Evolutionary conservation across 1,139 yeast genomes (phyloP), one percentile per base, ranked within the genome.

Genomic region (Spathaspora sp.): DNA sequence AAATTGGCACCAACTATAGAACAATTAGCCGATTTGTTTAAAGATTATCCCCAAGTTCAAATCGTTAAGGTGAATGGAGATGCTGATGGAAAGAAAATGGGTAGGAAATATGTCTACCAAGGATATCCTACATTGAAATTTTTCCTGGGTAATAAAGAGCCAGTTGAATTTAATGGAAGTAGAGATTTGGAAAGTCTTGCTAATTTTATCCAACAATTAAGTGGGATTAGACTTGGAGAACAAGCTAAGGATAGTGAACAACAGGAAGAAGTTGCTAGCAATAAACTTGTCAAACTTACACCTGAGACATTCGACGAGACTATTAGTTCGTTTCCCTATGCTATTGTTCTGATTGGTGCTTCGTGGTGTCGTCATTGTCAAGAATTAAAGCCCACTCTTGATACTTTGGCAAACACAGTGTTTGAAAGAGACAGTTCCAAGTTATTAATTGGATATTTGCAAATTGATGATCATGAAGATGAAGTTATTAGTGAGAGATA

Each of bases 31-130:
- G 75, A 73, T 4, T 56, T 72, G 8, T 85, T 75, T 57, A 66
- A 64, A 16, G 76, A 72, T 29, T 64, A 65, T 25, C 72, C 72
- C 4, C 73, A 76, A 39, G 60, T 86, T 20, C 80, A 77, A 53
- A 68, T 81, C 34, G 81, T 77, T 20, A 82, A 83, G 60, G 74
- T 86, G 46, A 86, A 87, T 61, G 93, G 88, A 3, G 93, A 86
- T 55, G 70, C 69, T 47, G 76, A 84, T 60, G 80, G 80, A 1
- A 73, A 78, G 44, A 74, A 75, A 52, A 69, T 81, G 64, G 74
- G 81, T 33, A 75, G 74, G 50, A 74, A 78, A 58, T 84, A 78
- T 61, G 76, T 76, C 13, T 68, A 83, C 41, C 71, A 76, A 44
- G 87, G 88, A 13, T 87, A 72, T 59, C 95, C 95, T 6, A 81